Base-by-base conservation (phyloP, 345 rosid species). In the Odontarrhena argentea region DNA sequence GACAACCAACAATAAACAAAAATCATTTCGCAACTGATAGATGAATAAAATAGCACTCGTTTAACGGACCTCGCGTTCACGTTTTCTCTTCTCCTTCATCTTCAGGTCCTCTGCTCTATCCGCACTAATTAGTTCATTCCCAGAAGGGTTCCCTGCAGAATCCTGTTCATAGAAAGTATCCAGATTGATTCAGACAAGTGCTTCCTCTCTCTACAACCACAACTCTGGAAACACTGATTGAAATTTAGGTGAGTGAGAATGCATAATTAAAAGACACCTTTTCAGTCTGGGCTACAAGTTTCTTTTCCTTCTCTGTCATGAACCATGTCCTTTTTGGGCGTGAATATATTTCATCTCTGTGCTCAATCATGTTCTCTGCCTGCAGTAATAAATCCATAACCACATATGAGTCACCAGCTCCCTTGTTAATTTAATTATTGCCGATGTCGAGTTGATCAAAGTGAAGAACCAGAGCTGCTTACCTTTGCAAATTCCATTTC, bases 401-500 rank as follows among this genome's bases (percentile, higher is more conserved):
- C 48, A 71, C 54, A 28, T 38, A 47, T 55, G 41, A 53, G 68
- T 36, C 42, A 22, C 54, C 6, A 13, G 5, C 34, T n/a, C 65
- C 13, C 40, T 36, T n/a, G 22, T 25, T 3, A 46, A 47, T 38
- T 30, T 1, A 59, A 5, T 18, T 18, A 18, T 38, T 38, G 35
- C 40, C 35, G 0, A 40, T 40, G 9, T 38, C 41, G 40, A 54
- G 36, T 7, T 61, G 9, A 74, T 47, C 26, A 62, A 42, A 61
- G 54, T 47, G 7, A 14, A n/a, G 3, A 57, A 57, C 3, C 25
- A 15, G 53, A 64, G 58, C 38, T 12, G 11, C 58, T 7, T 81
- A 88, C 99, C 99, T 94, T 94, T 46, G 87, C 88, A 52, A 78
- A 93, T 73, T 87, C 88, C 97, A 91, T 87, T 81, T 94, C 99